phyloP scores from a whole-genome alignment of 768 basidiomycete species.

The Saitozyma sp. region DNA sequence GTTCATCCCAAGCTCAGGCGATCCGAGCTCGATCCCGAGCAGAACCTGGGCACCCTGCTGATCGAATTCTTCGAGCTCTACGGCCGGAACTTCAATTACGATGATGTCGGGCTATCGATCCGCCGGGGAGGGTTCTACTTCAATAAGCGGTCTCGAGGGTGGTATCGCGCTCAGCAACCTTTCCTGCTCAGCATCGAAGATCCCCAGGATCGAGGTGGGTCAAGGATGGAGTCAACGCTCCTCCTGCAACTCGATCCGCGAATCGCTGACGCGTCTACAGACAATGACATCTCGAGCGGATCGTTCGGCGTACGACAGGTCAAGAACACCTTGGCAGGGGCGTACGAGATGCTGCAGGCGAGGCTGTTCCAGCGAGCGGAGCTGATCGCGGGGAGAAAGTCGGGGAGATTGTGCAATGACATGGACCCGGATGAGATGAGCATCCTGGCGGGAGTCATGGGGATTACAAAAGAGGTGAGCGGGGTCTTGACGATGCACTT shows the following conservation, averaged over 20 bases:
- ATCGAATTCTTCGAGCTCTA: conserved; percentile 98
- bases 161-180: conserved; percentile 60
- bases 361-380: conserved; percentile 68
- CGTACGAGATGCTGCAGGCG: conserved; percentile 65
- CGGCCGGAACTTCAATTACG: conserved; percentile 86
- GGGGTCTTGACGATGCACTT: neutral
- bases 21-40: conserved; percentile 80
- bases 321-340: conserved; percentile 78
- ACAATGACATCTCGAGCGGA: conserved; percentile 88
- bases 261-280: conserved; percentile 54
- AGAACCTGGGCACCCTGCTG: conserved; percentile 88
- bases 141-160: conserved; percentile 75
- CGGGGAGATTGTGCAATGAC: conserved; percentile 53
- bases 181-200: conserved; percentile 83
- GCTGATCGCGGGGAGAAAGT: conserved; percentile 62
- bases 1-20: conserved; percentile 93
- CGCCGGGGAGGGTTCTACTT: conserved; percentile 87
- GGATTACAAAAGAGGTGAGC: conserved; percentile 77
- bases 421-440: conserved; percentile 62
- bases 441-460: conserved; percentile 75
- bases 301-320: conserved; percentile 83
- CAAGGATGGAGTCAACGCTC: neutral
- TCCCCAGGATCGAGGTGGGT: conserved; percentile 81
- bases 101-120: conserved; percentile 83
- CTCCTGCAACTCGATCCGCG: neutral